These are phyloP conservation scores for Coemansia sp. DNA, from an alignment of 192 early-diverging fungal genomes.

Conservation along the genomic window DNA sequence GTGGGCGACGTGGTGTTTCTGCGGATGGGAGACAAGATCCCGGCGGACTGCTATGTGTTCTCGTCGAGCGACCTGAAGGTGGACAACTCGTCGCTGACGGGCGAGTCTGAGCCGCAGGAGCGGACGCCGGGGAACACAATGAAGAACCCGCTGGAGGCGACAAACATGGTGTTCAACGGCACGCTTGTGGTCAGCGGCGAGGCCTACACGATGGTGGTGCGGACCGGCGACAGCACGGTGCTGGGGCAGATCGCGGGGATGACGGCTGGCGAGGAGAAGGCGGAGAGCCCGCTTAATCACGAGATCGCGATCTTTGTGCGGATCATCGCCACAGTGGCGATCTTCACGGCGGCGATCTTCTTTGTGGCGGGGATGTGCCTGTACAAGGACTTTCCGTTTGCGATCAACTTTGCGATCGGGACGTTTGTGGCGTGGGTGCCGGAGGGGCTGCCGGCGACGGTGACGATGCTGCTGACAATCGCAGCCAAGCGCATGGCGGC, in stretches of 20 bases:
- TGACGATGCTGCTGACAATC: slow-evolving; percentile 90
- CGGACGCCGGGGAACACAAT: slow-evolving; percentile 63
- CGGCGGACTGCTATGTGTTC: slow-evolving; percentile 87
- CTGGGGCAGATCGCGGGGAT: slow-evolving; percentile 93
- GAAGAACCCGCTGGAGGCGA: slow-evolving; percentile 87
- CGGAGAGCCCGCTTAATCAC: slow-evolving; percentile 67
- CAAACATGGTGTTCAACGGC: slow-evolving; percentile 89
- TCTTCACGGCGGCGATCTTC: slow-evolving; percentile 77
- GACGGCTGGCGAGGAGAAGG: slow-evolving; percentile 76
- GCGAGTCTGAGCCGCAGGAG: slow-evolving; percentile 94
- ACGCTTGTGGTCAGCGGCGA: slow-evolving; percentile 84
- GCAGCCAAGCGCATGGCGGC: slow-evolving; percentile 93
- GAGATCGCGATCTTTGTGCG: slow-evolving; percentile 84
- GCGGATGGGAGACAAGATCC: slow-evolving; percentile 92
- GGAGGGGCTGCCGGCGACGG: slow-evolving; percentile 90
- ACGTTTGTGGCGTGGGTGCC: slow-evolving; percentile 89
- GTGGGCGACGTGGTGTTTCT: slow-evolving; percentile 87
- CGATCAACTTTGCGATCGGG: slow-evolving; percentile 91
- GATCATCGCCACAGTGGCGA: slow-evolving; percentile 80
- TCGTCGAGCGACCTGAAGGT: slow-evolving; percentile 86
- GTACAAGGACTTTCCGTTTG: slow-evolving; percentile 61
- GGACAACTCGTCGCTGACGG: slow-evolving; percentile 95
- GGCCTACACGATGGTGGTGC: slow-evolving; percentile 88
- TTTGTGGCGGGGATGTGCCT: slow-evolving; percentile 73
- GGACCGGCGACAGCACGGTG: slow-evolving; percentile 91